Percentiles rank a stretch among this genome's conserved stretches.
Evolutionary conservation across 441 rosid species (phyloP).

Genomic region (Adansonia rubrostipa): DNA sequence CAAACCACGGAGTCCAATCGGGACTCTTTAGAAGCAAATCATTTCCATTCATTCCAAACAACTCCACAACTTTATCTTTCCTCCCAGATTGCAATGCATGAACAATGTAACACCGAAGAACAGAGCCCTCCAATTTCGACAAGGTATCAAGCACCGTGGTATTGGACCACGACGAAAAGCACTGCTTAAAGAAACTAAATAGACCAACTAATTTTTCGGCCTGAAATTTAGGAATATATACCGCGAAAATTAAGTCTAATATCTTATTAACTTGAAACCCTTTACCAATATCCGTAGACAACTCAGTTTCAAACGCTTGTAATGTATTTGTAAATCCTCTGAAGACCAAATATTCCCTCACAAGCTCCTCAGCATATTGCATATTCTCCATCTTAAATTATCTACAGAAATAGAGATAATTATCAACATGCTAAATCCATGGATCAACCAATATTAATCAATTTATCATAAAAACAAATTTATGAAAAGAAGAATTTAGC

Average conservation of each 20-base stretch:
- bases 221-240: conserved; percentile 61
- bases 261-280: conserved; percentile 64
- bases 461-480: background rate
- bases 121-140: conserved; percentile 53
- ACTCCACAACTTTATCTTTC: conserved; percentile 62
- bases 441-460: background rate
- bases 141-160: conserved; percentile 43
- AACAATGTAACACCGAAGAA: conserved; percentile 59
- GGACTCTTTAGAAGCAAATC: conserved; percentile 50
- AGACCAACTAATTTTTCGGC: conserved; percentile 54
- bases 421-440: background rate
- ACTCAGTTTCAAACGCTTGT: conserved; percentile 62
- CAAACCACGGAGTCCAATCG: conserved; percentile 72
- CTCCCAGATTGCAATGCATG: conserved; percentile 50
- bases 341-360: conserved; percentile 70
- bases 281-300: conserved; percentile 62
- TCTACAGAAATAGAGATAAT: conserved; percentile 20
- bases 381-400: conserved; percentile 59
- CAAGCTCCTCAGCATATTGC: conserved; percentile 71
- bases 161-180: conserved; percentile 54
- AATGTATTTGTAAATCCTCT: conserved; percentile 65
- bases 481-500: background rate
- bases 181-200: conserved; percentile 55
- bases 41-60: conserved; percentile 54
- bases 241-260: conserved; percentile 57